Conservation (phyloP, 2,329 filamentous ascomycete genomes). For the Tolypocladium amazonense region DNA sequence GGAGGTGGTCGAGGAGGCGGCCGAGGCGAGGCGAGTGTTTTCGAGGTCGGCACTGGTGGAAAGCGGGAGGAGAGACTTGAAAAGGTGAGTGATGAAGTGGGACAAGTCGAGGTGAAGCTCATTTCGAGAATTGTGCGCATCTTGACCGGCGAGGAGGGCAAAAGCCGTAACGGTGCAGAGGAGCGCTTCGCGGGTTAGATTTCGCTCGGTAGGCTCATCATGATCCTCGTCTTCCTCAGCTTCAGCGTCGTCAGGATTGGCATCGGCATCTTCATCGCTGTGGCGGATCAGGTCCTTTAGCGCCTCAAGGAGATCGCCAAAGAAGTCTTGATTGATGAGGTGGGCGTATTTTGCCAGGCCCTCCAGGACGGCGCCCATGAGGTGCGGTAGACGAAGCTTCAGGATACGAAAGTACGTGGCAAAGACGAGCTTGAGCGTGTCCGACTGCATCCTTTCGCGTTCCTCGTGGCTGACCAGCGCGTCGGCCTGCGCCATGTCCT, state of each 20-base stretch:
- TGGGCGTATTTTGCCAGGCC: conserved; percentile 89
- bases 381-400: conserved; percentile 66
- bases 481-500: conserved; percentile 88
- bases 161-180: conserved; percentile 95
- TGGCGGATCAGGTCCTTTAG: conserved; percentile 84
- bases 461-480: conserved; percentile 87
- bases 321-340: conserved; percentile 98
- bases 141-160: conserved; percentile 89
- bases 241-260: conserved; percentile 24
- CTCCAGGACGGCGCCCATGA: conserved; percentile 97
- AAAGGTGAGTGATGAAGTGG: conserved; percentile 92
- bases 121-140: conserved; percentile 73
- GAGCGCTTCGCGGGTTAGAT: conserved; percentile 75
- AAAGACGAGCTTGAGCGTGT: conserved; percentile 93
- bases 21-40: conserved; percentile 42
- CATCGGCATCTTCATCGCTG: conserved; percentile 47
- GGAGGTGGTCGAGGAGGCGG: conserved; percentile 30
- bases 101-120: conserved; percentile 81
- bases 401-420: conserved; percentile 90
- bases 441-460: conserved; percentile 84
- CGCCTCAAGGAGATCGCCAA: conserved; percentile 88
- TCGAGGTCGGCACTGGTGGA: conserved; percentile 81
- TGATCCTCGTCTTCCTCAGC: conserved; percentile 31
- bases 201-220: conserved; percentile 43
- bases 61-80: conserved; percentile 70